A percentile compares a stretch with the other conserved stretches of the same genome.
Evolutionary conservation across 2,329 filamentous ascomycete species (phyloP).

Genomic region (Diplodia mutila): DNA sequence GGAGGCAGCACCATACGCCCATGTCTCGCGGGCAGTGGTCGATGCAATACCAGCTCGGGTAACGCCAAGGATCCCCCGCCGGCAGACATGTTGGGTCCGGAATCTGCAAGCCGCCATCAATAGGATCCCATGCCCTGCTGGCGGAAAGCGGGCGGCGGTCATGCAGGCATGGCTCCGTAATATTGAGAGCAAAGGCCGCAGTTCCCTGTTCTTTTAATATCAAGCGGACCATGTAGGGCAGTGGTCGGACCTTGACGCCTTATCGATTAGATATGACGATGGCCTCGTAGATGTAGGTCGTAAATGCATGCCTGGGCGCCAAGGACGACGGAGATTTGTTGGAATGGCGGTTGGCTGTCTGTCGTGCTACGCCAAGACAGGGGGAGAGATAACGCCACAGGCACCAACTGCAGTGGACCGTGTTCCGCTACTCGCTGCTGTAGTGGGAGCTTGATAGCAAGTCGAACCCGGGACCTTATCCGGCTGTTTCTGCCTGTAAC

Average conservation of each 20-base stretch:
- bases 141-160: background rate
- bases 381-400: conserved; percentile 1
- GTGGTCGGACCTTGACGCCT: background rate
- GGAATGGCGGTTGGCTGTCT: background rate
- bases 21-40: background rate
- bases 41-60: background rate
- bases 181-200: background rate
- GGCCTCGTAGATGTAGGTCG: background rate
- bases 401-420: background rate
- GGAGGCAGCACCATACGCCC: background rate
- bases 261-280: conserved; percentile 10
- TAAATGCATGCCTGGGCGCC: conserved; percentile 4
- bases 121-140: background rate
- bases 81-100: background rate
- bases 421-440: too few species aligned
- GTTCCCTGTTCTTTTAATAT: conserved; percentile 3
- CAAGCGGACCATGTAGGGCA: background rate
- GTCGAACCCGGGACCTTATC: background rate
- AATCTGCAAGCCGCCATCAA: background rate
- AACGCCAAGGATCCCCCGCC: conserved; percentile 8
- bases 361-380: background rate
- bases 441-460: too few species aligned
- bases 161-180: background rate
- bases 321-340: conserved; percentile 8
- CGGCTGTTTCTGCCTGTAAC: background rate